Base-by-base conservation (phyloP, 1,284 basidiomycete genomes). In the Apiotrichum laibachii region DNA sequence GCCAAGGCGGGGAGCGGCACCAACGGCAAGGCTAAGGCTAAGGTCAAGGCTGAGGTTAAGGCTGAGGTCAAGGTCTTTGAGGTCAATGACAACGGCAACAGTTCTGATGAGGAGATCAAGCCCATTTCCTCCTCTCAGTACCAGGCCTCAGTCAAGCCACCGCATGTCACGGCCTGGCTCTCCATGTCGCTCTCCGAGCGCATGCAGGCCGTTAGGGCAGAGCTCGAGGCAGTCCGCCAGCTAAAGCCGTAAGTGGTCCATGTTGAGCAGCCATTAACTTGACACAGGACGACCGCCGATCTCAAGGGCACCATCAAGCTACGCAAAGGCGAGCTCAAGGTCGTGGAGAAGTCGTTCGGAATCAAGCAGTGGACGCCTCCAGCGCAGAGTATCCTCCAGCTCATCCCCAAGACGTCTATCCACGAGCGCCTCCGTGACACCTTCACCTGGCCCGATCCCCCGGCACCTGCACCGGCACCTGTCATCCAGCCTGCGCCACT, bases 11-110 rank as follows among this genome's bases (percentile, higher is more conserved):
- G 40, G 7, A 31, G 42, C 5, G 21, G 8, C 21, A 7, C 50
- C 2, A 33, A 31, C 13, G 16, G 26, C 15, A 47, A 31, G 26
- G 16, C 9, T 18, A 22, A 47, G 37, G 37, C 12, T 37, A 3
- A 37, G 37, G 12, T 11, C 37, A 37, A 16, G 45, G 45, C 19
- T 19, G n/a, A 31, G 19, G 16, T 13, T 18, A 22, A 47, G 37
- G 37, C 12, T 37, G 12, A 37, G 37, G 12, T 11, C 37, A 37
- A 16, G 45, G 45, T 46, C 16, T 37, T 53, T 42, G 50, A 57
- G 34, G 48, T 44, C 13, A 52, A 57, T 53, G 59, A 58, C 43
- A 56, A 61, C 33, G 57, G 26, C 7, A 31, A 61, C 37, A 16
- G 37, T 13, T 44, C 43, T 31, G 59, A 50, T 1, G 48, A 61